Evolutionary conservation across 2,329 filamentous ascomycete species (phyloP).

Genomic region (Penicillium palitans): DNA sequence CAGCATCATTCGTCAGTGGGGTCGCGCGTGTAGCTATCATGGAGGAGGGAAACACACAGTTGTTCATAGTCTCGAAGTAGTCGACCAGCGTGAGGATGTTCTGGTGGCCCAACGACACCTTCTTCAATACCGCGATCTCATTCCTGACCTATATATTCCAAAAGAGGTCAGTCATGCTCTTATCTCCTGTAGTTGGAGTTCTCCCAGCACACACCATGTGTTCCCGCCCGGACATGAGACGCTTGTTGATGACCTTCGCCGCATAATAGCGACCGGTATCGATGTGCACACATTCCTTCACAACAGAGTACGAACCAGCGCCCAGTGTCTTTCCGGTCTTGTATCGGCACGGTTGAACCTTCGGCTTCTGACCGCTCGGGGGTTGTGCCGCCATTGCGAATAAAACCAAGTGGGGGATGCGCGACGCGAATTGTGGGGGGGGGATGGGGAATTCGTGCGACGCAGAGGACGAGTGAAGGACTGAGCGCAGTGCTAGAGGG

Average conservation of each 20-base stretch:
- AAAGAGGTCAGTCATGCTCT: slow-evolving; percentile 10
- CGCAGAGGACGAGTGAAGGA: background rate
- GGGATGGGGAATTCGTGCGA: background rate
- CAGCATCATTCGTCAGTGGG: slow-evolving; percentile 17
- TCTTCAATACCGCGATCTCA: slow-evolving; percentile 95
- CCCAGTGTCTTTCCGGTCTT: slow-evolving; percentile 98
- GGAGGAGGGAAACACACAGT: slow-evolving; percentile 57
- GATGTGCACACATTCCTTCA: slow-evolving; percentile 98
- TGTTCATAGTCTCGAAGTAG: slow-evolving; percentile 99
- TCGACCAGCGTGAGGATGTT: slow-evolving; percentile 97
- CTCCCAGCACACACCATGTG: slow-evolving; percentile 73
- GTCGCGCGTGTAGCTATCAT: background rate
- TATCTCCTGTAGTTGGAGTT: background rate
- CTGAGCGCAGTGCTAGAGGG: too few species aligned
- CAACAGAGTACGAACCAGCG: slow-evolving; percentile 94
- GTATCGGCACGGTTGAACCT: slow-evolving; percentile 93
- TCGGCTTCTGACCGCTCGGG: slow-evolving; percentile 47
- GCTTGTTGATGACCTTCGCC: slow-evolving; percentile 98
- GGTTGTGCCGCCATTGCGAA: slow-evolving; percentile 35
- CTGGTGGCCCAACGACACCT: slow-evolving; percentile 98
- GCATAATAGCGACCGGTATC: slow-evolving; percentile 98
- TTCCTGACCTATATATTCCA: slow-evolving; percentile 71
- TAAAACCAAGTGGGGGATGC: slow-evolving; percentile 2
- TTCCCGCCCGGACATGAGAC: slow-evolving; percentile 93
- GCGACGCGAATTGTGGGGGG: background rate